Conservation (phyloP, 1,139 yeast genomes). For the Debaryomyces udenii region DNA sequence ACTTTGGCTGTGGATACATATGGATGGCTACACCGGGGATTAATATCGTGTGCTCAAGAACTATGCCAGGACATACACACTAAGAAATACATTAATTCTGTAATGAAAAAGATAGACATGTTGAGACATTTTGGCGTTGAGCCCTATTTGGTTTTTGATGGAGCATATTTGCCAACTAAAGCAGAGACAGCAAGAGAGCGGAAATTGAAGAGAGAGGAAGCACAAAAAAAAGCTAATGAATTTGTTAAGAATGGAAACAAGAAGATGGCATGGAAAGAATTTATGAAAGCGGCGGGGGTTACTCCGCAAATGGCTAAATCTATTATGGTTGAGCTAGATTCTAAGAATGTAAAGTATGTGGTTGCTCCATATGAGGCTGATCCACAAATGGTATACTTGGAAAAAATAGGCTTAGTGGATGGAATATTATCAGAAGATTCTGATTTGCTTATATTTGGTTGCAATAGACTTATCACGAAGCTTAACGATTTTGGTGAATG, state of each 20-base stretch:
- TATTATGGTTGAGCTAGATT: constrained; percentile 70
- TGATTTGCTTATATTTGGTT: constrained; percentile 89
- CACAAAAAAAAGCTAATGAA: constrained; percentile 57
- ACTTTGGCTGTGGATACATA: constrained; percentile 92
- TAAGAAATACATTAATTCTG: constrained; percentile 59
- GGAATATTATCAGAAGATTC: constrained; percentile 95
- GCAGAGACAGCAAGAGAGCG: constrained; percentile 73
- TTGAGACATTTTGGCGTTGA: constrained; percentile 67
- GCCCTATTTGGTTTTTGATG: constrained; percentile 93
- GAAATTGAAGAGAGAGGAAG: constrained; percentile 55
- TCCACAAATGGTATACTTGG: constrained; percentile 92
- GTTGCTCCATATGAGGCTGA: constrained; percentile 99
- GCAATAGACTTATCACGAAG: constrained; percentile 74
- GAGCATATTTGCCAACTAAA: constrained; percentile 83
- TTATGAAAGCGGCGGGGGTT: constrained; percentile 80
- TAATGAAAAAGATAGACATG: constrained; percentile 67
- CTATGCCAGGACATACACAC: constrained; percentile 76
- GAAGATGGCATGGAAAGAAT: constrained; percentile 65
- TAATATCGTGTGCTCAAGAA: constrained; percentile 82
- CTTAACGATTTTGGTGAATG: constrained; percentile 77
- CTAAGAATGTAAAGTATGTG: constrained; percentile 63
- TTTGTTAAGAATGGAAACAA: constrained; percentile 54
- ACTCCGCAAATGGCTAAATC: constrained; percentile 92
- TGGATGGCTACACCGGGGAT: constrained; percentile 94
- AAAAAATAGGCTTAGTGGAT: constrained; percentile 70